Conservation (phyloP, 2,329 filamentous ascomycete species). For the Massarina eburnea region DNA sequence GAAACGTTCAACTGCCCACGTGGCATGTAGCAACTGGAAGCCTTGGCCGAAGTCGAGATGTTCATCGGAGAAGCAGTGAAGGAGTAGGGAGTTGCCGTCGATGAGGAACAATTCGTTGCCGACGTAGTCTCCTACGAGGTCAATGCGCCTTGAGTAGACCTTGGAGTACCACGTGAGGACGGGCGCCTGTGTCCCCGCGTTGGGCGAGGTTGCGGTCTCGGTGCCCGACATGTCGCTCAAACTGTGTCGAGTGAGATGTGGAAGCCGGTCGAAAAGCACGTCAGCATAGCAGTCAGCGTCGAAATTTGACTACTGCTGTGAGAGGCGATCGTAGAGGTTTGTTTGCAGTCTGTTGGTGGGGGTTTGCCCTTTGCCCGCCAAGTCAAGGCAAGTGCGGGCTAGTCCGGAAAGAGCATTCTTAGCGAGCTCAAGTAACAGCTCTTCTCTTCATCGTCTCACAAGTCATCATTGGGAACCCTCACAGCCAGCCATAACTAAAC, state of each 20-base stretch:
- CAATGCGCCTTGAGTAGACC: slow-evolving; percentile 40
- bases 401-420: neutral
- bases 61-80: slow-evolving; percentile 63
- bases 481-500: too few relatives aligned
- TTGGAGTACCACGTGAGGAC: slow-evolving; percentile 39
- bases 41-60: slow-evolving; percentile 66
- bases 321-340: neutral
- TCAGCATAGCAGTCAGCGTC: neutral
- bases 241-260: neutral
- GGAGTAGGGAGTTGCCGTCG: slow-evolving; percentile 72
- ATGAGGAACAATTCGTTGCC: slow-evolving; percentile 72
- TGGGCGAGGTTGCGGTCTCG: neutral
- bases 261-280: neutral
- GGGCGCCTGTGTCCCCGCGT: slow-evolving; percentile 5
- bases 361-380: neutral
- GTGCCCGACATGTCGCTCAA: slow-evolving; percentile 1
- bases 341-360: neutral
- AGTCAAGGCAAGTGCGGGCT: neutral
- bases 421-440: neutral
- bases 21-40: slow-evolving; percentile 71
- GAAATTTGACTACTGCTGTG: neutral
- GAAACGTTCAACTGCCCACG: slow-evolving; percentile 69
- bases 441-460: neutral
- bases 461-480: too few relatives aligned
- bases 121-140: slow-evolving; percentile 72